Base-by-base conservation (phyloP, 306 rosid genomes). In the Arachis stenosperma region DNA sequence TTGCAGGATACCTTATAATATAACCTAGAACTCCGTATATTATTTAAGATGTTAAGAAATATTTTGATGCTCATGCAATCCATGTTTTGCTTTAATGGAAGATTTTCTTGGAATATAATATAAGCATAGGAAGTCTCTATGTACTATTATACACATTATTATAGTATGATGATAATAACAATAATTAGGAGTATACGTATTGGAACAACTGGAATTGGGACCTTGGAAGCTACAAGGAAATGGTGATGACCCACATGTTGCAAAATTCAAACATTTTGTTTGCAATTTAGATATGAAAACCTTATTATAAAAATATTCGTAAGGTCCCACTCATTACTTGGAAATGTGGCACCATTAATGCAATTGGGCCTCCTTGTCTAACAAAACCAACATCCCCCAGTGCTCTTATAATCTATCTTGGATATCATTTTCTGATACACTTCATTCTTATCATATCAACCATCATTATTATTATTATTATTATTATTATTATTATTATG, bases 331-430 rank as follows among this genome's bases (percentile, higher is more conserved):
- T 42, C 46, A 85, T 85, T 75, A 84, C 89, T 80, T 80, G 96
- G 86, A 82, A 90, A 85, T 74, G 79, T 78, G 74, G 84, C 84
- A 82, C 65, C 27, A 82, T 82, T 61, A 82, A 86, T 77, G 82
- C 70, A 8, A 22, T 41, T 70, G 87, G 86, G 78, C 86, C 83
- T 69, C 59, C 69, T 75, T 80, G 87, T 89, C 85, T 78, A 70
- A 65, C 29, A 81, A 83, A 87, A 86, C 94, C 89, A 90, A 90
- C 96, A 90, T 90, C 90, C 96, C 82, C 85, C 61, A 82, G 86
- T 86, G 84, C 82, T 84, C 84, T 53, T 78, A 71, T 69, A 84
- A 88, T 89, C 89, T 88, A 81, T 84, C 86, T 82, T 86, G 88
- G 88, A 86, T 87, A 81, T 76, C 58, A 74, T 82, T 81, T 61